Base-by-base conservation (phyloP, 2,329 filamentous ascomycete genomes). In the Clonostachys rhizophaga region DNA sequence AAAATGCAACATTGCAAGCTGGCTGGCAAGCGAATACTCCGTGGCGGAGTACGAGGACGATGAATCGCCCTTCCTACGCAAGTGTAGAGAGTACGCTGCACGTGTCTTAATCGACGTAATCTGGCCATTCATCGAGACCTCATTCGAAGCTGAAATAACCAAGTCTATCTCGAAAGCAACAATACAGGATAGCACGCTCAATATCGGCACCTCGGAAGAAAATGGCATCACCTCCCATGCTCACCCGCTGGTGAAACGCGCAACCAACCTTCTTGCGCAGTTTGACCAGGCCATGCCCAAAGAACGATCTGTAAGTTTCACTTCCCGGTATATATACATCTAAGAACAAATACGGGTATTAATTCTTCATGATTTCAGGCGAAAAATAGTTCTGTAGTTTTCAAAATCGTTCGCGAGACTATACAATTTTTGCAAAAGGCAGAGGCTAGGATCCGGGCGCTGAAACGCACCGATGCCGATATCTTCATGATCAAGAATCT, bases 401-500 rank as follows among this genome's bases (percentile, higher is more conserved):
- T 78, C 61, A 78, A 73, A 46, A 94, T 97, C 54, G 89, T 99
- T 24, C 87, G 92, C 58, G 89, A 95, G 65, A 94, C 91, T 2
- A 96, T 91, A 1, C 71, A 86, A 45, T 91, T 91, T 5, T 79
- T 99, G 16, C 81, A 91, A 52, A 79, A 84, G 44, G 92, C 90
- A 30, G 87, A 91, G 54, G 71, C 77, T 6, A 80, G 81, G 50
- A 86, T 95, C 55, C 79, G 83, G 47, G 78, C 78, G 35, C 82
- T 81, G 52, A 76, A 74, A 53, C 60, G 66, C 47, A 62, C 85
- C 7, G 91, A 97, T 61, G 81, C 87, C 0, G 88, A 96, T 55
- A 78, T 99, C 5, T 99, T 99, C 67, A 84, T 96, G 59, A 86
- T 99, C 57, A 94, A 92, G 57, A 96, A 99, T 62, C 78, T 99